Base-by-base conservation (phyloP, 2,329 filamentous ascomycete genomes). In the Trichophaea hybrida region DNA sequence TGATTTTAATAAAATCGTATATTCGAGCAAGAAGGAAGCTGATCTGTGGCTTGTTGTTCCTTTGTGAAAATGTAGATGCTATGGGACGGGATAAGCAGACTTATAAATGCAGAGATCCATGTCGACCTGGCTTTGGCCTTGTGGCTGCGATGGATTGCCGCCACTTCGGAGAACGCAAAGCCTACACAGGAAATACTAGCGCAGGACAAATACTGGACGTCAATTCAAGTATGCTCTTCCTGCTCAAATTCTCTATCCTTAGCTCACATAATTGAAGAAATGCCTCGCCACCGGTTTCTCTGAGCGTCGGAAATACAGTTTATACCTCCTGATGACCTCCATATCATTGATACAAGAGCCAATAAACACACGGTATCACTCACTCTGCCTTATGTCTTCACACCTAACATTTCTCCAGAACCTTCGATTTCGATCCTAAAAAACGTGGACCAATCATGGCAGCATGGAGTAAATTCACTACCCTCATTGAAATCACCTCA, bases 401-500 rank as follows among this genome's bases (percentile, higher is more conserved):
- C 44, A 49, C 2, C 44, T 49, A 49, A 49, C 17, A 49, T 24
- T 8, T 2, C 8, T 2, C 8, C 12, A 55, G 53, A 10, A 55
- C 53, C 15, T 46, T 55, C 53, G 10, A 5, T 12, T 55, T 55
- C 24, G 51, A 65, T 31, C 61, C 61, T 31, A 58, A 44, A 12
- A 57, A 59, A 5, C 12, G 40, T 35, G 53, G 58, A 6, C 44
- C 61, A 48, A 57, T 34, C 13, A 50, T 32, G 24, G 31, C 37
- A n/a, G 51, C 60, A 31, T 68, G 67, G 67, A 59, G 58, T n/a
- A 68, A 65, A 49, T 68, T 67, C 43, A 64, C 64, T 2, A 67
- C 67, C n/a, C 61, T 68, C 43, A 63, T 66, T 7, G 67, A 68
- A 43, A 68, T 68, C 44, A 57, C 66, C 49, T 66, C 65, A 3